Evolutionary conservation across 2,329 filamentous ascomycete species (phyloP), one percentile per base, ranked within the genome.

Genomic region (Trichoderma sp.): DNA sequence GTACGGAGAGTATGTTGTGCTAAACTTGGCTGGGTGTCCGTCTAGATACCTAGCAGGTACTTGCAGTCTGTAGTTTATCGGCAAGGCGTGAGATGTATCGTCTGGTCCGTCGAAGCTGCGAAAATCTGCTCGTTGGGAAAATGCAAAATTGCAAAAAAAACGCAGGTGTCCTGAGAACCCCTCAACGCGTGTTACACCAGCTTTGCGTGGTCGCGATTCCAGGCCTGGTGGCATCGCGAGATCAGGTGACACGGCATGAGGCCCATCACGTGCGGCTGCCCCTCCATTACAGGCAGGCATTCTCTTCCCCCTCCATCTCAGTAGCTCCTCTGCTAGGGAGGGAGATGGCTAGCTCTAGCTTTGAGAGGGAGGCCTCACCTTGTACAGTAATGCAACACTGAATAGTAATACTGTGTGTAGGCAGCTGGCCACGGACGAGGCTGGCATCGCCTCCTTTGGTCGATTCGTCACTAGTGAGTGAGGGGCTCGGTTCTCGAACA

Each of bases 161-260:
- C 13, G 42, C 27, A 13, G n/a, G n/a, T 61, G 19, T 52, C 15
- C 2, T 9, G 4, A 17, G n/a, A 19, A 45, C 63, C 63, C 63
- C 63, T 65, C 63, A 65, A 56, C 39, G 63, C 63, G 63, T 32
- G 52, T 57, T 48, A 45, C 37, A 65, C 61, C 50, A 57, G n/a
- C 27, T 13, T 42, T 37, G 60, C 29, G 29, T 34, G 19, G 50
- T 56, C 63, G 63, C 63, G 63, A 32, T 48, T 19, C 39, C 29
- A 12, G n/a, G 27, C 25, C 25, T 42, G 22, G 59, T 22, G n/a
- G 52, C 19, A 57, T 65, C 63, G 63, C 63, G 63, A 65, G 63
- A 65, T 65, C 63, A 65, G 50, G 63, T 65, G 63, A 65, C 63
- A 48, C 52, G 29, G 27, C 63, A 65, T 35, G 15, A n/a, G 27